Percentiles rank a stretch among this genome's conserved stretches.
phyloP scores from a whole-genome alignment of 2,329 filamentous ascomycete species.

The Didymella exigua region DNA sequence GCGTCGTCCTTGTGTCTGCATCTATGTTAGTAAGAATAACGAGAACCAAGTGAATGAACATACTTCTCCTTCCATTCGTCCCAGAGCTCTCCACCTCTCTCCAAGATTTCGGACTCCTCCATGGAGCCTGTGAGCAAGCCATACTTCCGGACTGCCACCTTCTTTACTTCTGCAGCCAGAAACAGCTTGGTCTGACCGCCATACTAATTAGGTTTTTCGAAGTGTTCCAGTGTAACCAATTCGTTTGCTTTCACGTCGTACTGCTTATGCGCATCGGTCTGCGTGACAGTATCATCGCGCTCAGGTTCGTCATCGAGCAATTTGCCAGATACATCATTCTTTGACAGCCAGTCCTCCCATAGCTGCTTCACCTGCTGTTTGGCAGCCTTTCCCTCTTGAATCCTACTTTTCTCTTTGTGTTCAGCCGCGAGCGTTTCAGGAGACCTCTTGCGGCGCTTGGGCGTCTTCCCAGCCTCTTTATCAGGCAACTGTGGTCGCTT shows the following conservation, averaged over 20 bases:
- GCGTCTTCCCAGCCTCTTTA: background rate
- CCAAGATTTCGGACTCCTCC: background rate
- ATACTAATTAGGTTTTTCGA: constrained; percentile 1
- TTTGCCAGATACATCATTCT: constrained; percentile 8
- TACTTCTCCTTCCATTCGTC: background rate
- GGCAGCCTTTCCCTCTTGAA: constrained; percentile 7
- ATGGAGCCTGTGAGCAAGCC: background rate
- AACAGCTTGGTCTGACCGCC: constrained; percentile 4
- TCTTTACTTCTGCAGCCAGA: background rate
- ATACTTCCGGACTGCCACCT: constrained; percentile 1
- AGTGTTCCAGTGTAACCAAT: background rate
- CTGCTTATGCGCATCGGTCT: constrained; percentile 3
- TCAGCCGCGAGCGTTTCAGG: constrained; percentile 3
- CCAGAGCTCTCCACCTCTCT: constrained; percentile 1
- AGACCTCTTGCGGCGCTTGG: constrained; percentile 16
- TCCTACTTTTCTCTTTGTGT: background rate
- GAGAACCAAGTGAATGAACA: background rate
- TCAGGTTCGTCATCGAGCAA: background rate
- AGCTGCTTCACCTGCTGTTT: constrained; percentile 8
- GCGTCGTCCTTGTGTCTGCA: background rate
- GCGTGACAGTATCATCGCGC: constrained; percentile 2
- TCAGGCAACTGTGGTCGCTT: background rate
- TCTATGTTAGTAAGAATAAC: background rate
- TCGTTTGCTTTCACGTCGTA: constrained; percentile 2
- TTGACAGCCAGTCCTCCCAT: constrained; percentile 10